A percentile compares a stretch with the other conserved stretches of the same genome.
These are phyloP conservation scores for Neostapfia colusana DNA, from an alignment of 176 grass and related monocot genomes.

Conservation along the genomic window DNA sequence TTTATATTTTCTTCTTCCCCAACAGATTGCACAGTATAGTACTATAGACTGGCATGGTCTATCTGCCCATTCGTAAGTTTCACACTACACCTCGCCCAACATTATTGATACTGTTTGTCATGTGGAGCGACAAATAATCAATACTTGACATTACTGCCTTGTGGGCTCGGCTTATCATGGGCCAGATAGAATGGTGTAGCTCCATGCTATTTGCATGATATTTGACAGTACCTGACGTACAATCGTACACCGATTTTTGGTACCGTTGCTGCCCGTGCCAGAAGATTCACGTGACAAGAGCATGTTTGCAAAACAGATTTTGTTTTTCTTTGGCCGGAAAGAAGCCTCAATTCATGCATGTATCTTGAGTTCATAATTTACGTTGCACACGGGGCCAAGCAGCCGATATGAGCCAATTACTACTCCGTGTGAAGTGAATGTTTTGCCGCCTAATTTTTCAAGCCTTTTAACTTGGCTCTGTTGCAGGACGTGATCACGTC, in stretches of 20 bases:
- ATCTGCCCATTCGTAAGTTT: neutral
- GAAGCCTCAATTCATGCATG: neutral
- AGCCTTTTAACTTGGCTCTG: neutral
- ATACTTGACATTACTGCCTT: neutral
- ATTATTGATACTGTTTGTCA: neutral
- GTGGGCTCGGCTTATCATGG: constrained; percentile 29
- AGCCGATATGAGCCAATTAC: too few species aligned
- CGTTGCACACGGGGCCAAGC: neutral
- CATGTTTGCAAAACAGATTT: neutral
- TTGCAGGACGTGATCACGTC: constrained; percentile 65
- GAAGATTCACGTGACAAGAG: neutral
- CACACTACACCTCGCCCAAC: neutral
- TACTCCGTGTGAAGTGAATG: neutral
- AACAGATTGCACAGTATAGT: neutral
- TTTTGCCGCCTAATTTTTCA: neutral
- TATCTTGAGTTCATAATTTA: neutral
- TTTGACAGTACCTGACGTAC: neutral
- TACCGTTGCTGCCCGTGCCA: neutral
- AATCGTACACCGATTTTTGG: neutral
- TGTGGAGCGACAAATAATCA: constrained; percentile 7
- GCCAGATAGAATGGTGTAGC: neutral
- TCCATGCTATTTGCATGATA: constrained; percentile 13
- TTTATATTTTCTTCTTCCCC: neutral
- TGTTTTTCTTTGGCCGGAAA: neutral
- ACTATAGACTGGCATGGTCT: neutral